Percentiles rank a stretch among this genome's conserved stretches.
Conservation (phyloP, 164 flowering plant genomes). For the Piper longum region DNA sequence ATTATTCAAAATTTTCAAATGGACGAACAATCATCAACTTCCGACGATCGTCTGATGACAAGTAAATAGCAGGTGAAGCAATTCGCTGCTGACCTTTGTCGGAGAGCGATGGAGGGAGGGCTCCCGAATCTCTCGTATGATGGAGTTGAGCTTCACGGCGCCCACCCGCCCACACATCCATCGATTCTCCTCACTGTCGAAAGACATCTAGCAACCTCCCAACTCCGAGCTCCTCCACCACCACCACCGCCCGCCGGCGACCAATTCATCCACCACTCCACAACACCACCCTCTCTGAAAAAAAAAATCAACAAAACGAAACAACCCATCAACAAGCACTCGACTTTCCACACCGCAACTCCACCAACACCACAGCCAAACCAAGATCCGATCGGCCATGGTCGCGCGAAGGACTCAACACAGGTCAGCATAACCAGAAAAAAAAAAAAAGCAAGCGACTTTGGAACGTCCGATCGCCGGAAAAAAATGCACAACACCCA, state of each 20-base stretch:
- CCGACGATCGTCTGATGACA: neutral
- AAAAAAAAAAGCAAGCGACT: too few relatives aligned
- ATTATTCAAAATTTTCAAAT: too few relatives aligned
- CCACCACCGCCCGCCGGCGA: too few relatives aligned
- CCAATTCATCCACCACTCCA: neutral
- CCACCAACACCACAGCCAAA: too few relatives aligned
- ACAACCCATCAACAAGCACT: neutral
- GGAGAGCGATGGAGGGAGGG: conserved; percentile 71
- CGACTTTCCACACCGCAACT: neutral
- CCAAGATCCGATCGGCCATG: too few relatives aligned
- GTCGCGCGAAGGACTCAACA: too few relatives aligned
- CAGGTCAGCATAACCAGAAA: too few relatives aligned
- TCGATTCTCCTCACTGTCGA: conserved; percentile 39
- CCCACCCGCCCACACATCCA: conserved; percentile 58
- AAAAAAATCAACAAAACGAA: conserved; percentile 1
- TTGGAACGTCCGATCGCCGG: too few relatives aligned
- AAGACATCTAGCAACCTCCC: conserved; percentile 23
- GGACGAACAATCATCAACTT: too few relatives aligned
- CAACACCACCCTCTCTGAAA: conserved; percentile 5
- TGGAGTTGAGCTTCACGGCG: conserved; percentile 38
- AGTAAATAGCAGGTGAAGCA: neutral
- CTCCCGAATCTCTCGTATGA: conserved; percentile 66
- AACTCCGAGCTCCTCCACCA: too few relatives aligned
- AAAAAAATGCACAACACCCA: too few relatives aligned
- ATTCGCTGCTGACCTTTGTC: conserved; percentile 31